A percentile compares a stretch with the other conserved stretches of the same genome.
These are phyloP conservation scores for Aureobasidium sp. DNA, from an alignment of 2,329 filamentous ascomycete species.

Conservation along the genomic window DNA sequence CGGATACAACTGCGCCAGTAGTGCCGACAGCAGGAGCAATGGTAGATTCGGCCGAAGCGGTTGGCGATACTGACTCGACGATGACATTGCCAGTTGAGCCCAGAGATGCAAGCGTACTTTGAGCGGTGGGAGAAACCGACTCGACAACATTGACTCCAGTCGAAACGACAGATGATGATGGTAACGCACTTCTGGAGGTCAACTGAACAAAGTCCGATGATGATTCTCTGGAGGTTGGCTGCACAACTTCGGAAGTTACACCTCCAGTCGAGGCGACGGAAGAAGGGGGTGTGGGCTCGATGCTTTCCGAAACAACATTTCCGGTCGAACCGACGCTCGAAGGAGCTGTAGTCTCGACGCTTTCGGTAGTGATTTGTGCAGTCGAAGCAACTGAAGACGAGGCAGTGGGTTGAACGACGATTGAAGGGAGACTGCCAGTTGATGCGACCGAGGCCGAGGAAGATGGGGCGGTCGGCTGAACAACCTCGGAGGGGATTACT, in stretches of 20 bases:
- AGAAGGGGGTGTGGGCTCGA: slow-evolving; percentile 3
- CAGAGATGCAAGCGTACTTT: neutral
- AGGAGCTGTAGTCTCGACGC: neutral
- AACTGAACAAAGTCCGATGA: slow-evolving; percentile 5
- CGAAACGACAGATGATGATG: neutral
- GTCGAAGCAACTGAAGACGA: neutral
- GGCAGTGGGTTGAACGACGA: neutral
- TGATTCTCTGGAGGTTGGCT: neutral
- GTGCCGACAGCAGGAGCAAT: neutral
- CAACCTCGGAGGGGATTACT: neutral
- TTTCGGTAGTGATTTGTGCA: neutral
- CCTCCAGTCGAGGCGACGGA: neutral
- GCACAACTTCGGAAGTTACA: neutral
- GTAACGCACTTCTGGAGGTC: neutral
- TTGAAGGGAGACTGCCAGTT: neutral
- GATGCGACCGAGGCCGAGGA: neutral
- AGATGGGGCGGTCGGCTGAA: slow-evolving; percentile 1
- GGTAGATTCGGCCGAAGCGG: neutral
- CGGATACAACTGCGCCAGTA: slow-evolving; percentile 1
- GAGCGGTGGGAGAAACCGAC: neutral
- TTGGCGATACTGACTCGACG: slow-evolving; percentile 5
- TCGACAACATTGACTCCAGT: slow-evolving; percentile 3
- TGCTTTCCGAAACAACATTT: neutral
- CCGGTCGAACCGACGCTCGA: neutral
- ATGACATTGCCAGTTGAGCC: slow-evolving; percentile 4